Evolutionary conservation across 1,284 basidiomycete genomes (phyloP), one percentile per base, ranked within the genome.

Genomic region (Coniophora puteana): DNA sequence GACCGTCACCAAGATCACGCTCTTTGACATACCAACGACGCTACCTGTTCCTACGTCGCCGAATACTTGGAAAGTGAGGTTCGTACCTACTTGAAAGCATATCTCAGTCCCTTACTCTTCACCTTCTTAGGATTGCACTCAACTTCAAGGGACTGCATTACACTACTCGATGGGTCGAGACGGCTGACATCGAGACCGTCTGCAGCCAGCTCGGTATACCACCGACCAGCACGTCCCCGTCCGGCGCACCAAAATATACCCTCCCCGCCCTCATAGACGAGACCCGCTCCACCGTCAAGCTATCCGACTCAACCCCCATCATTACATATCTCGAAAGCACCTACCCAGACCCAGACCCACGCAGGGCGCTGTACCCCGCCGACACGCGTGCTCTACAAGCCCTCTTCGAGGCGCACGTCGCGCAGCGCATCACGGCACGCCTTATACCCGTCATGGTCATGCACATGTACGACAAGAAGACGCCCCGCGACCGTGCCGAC

Each of bases 311-410:
- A 12, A 46, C 47, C 3, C 42, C 43, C 22, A 52, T 52, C 30
- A 48, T 51, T 25, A 44, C 51, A 34, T 52, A 52, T 24, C 47
- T 52, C 23, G 50, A 52, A 13, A 40, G 32, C 17, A 43, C 41
- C 10, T 52, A 51, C 25, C 49, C 50, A n/a, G 48, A 50, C 20
- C 49, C 31, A 5, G 47, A 37, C 17, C 21, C 37, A 8, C 16
- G 38, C 17, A 41, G 42, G 11, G 30, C 31, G 30, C 27, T 49
- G 14, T 48, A 28, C 23, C 47, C 42, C 2, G 36, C 46, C 10
- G 3, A 24, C n/a, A 45, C 35, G 10, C 39, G 38, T 10, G 17
- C 47, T 8, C 36, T 49, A 8, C 47, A 44, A 11, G 47, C 47
- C 5, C 27, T 49, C 16, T 44, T 49, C 20, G 47, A 49, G 13